phyloP scores from a whole-genome alignment of 345 rosid genomes.

The Physaria fendleri region DNA sequence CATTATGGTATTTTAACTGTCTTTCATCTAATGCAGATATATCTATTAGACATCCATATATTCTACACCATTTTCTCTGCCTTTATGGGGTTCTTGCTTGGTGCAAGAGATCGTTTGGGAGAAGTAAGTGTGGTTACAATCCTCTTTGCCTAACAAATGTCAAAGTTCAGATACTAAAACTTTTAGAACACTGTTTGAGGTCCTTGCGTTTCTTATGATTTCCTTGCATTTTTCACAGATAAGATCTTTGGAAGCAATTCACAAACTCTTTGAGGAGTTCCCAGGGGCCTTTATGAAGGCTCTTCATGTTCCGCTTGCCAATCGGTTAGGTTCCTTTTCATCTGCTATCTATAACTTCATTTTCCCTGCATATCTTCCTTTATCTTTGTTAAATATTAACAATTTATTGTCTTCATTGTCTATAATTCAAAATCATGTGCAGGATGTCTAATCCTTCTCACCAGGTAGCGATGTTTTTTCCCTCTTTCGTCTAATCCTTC shows the following conservation, averaged over 20 bases:
- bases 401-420: conserved; percentile 2
- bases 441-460: conserved; percentile 44
- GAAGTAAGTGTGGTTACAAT: conserved; percentile 48
- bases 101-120: conserved; percentile 96
- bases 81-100: conserved; percentile 84
- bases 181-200: conserved; percentile 5
- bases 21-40: conserved; percentile 50
- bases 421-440: conserved; percentile 31
- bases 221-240: conserved; percentile 47
- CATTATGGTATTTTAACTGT: conserved; percentile 17
- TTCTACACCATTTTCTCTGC: conserved; percentile 86
- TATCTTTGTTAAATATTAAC: conserved; percentile 7
- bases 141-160: not conserved
- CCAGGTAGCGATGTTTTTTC: conserved; percentile 38
- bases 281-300: conserved; percentile 72
- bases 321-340: conserved; percentile 42
- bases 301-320: conserved; percentile 53
- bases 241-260: conserved; percentile 86
- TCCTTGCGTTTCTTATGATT: conserved; percentile 10
- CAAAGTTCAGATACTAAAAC: not conserved
- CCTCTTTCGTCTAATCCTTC: conserved; percentile 27
- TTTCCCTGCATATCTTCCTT: not conserved
- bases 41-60: conserved; percentile 75
- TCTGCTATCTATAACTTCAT: conserved; percentile 1
- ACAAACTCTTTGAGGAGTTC: conserved; percentile 76